These are phyloP conservation scores for Malania oleifera DNA, from an alignment of 164 flowering plant species.

Conservation along the genomic window DNA sequence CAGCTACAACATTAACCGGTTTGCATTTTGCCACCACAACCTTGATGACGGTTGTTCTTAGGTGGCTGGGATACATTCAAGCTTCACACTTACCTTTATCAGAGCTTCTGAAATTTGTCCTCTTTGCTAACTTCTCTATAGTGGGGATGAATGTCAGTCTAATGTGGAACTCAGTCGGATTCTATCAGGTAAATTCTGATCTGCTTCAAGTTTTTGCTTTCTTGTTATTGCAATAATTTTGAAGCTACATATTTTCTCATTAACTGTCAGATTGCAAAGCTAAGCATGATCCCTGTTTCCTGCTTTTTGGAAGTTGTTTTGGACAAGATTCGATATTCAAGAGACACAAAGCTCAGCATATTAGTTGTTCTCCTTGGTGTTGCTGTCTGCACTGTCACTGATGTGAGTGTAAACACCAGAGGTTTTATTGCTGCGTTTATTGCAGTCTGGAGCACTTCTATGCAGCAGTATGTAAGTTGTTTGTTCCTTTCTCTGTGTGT, in stretches of 20 bases:
- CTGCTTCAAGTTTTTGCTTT: background rate
- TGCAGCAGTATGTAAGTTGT: slow-evolving; percentile 65
- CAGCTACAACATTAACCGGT: slow-evolving; percentile 77
- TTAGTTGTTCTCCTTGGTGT: slow-evolving; percentile 57
- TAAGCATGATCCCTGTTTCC: slow-evolving; percentile 71
- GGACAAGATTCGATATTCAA: slow-evolving; percentile 56
- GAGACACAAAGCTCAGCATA: slow-evolving; percentile 64
- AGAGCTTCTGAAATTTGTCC: slow-evolving; percentile 51
- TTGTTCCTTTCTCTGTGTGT: background rate
- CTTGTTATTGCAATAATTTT: background rate
- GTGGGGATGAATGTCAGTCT: slow-evolving; percentile 79
- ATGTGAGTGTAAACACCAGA: slow-evolving; percentile 56
- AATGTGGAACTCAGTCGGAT: slow-evolving; percentile 79
- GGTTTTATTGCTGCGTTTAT: slow-evolving; percentile 65
- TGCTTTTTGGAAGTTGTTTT: slow-evolving; percentile 57
- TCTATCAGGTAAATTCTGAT: slow-evolving; percentile 49
- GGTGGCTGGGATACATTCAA: slow-evolving; percentile 52
- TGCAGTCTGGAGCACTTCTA: slow-evolving; percentile 66
- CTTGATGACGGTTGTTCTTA: slow-evolving; percentile 42
- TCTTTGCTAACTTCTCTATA: slow-evolving; percentile 63
- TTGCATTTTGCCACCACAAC: slow-evolving; percentile 62
- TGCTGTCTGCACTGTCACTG: slow-evolving; percentile 67
- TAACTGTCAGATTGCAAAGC: slow-evolving; percentile 54
- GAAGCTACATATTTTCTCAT: background rate
- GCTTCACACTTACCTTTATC: slow-evolving; percentile 41